Base-by-base conservation (phyloP, 176 grass and related monocot species). In the Raddia guianensis region DNA sequence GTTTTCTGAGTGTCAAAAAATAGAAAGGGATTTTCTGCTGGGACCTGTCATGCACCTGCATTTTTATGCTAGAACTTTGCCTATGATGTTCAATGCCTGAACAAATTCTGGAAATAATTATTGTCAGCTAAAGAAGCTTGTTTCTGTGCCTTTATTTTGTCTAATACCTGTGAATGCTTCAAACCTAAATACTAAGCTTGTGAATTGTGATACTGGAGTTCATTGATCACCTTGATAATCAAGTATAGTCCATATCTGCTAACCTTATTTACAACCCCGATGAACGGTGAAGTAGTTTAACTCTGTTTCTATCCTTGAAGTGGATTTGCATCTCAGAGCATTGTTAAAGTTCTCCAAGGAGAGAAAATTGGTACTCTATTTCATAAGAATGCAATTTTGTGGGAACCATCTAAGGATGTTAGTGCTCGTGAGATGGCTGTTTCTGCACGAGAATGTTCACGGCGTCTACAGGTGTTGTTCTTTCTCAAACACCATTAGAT, bases 361-460 rank as follows among this genome's bases (percentile, higher is more conserved):
- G 89, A 93, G 73, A 99, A 82, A 85, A 87, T 99, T 40, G 96
- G 96, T 75, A 99, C 96, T 68, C 82, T 99, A 40, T 99, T 99
- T 67, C 96, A 94, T 77, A 91, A 92, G 79, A 74, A 88, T 49
- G 88, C 90, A 70, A 82, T 43, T 85, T 75, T 63, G 33, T 95
- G 92, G 90, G 88, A 77, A 68, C 80, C 88, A 62, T 84, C 72
- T 11, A 84, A 86, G 40, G 81, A 91, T 76, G 79, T 81, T 77
- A 90, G 59, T 85, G 70, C 73, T n/a, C 86, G 68, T 76, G 88
- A 95, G 49, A 95, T 99, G 96, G 96, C 96, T 49, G 79, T 93
- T 84, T 69, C 86, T 64, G 92, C 96, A 48, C 89, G 96, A 72
- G 96, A 93, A 63, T 88, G 86, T 78, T 99, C 96, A 7, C 92